Percentiles rank a stretch among this genome's conserved stretches.
Conservation (phyloP, 345 rosid species). For the Syzygium jambos region DNA sequence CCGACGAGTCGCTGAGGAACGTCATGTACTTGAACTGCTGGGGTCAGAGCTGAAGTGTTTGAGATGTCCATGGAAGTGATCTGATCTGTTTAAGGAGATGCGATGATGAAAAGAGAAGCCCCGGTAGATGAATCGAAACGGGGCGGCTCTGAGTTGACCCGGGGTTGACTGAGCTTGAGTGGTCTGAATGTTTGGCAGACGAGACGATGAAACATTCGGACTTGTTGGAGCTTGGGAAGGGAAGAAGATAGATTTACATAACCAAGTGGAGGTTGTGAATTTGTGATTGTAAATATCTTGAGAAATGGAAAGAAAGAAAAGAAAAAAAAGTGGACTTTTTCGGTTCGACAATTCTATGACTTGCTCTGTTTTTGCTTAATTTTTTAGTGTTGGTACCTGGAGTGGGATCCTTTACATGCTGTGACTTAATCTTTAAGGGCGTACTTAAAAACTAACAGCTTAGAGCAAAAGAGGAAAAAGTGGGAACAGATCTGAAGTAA, state of each 20-base stretch:
- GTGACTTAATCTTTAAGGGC: neutral
- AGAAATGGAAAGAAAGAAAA: neutral
- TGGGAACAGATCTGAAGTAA: neutral
- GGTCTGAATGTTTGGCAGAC: neutral
- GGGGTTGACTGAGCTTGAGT: neutral
- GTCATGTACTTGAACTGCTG: conserved; percentile 93
- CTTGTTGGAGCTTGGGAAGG: neutral
- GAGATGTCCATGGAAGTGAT: neutral
- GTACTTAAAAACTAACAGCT: neutral
- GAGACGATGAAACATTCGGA: neutral
- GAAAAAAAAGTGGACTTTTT: neutral
- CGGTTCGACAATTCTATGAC: neutral
- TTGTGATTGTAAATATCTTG: neutral
- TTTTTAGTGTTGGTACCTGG: neutral
- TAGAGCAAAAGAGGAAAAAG: neutral
- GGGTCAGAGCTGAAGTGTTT: conserved; percentile 45
- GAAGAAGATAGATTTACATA: neutral
- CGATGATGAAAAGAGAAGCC: neutral
- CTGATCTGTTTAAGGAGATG: neutral
- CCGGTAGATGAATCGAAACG: neutral
- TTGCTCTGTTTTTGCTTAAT: neutral
- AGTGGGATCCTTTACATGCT: neutral
- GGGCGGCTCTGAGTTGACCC: neutral
- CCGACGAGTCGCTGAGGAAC: conserved; percentile 64
- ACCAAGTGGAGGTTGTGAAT: neutral